These are phyloP conservation scores for Fusarium gaditjirri DNA, from an alignment of 2,329 filamentous ascomycete species.

Conservation along the genomic window DNA sequence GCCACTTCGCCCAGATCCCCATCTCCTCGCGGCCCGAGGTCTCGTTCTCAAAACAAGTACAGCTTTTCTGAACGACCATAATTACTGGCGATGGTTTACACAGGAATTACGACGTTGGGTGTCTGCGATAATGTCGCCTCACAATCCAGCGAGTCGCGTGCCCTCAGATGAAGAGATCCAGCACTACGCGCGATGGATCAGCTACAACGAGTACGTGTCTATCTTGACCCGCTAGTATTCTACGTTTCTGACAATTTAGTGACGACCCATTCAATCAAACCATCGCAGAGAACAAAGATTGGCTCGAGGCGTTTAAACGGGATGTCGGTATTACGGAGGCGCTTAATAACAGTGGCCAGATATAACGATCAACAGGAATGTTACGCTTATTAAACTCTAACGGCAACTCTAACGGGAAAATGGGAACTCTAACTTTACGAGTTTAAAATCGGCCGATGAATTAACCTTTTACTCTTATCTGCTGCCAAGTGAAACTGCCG, in stretches of 20 bases:
- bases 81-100: constrained; percentile 39
- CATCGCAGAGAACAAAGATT: constrained; percentile 40
- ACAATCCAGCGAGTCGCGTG: constrained; percentile 38
- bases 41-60: constrained; percentile 31
- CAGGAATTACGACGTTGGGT: constrained; percentile 41
- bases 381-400: not conserved
- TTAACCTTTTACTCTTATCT: not conserved
- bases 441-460: not conserved
- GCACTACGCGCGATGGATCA: constrained; percentile 43
- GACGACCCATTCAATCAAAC: constrained; percentile 45
- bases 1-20: not conserved
- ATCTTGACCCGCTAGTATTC: too few species aligned
- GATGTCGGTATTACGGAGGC: constrained; percentile 34
- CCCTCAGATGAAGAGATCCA: constrained; percentile 43
- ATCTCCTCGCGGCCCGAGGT: constrained; percentile 15
- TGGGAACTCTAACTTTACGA: accelerated
- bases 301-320: constrained; percentile 40
- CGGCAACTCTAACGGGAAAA: not conserved
- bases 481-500: not conserved
- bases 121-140: constrained; percentile 39
- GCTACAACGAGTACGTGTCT: constrained; percentile 40
- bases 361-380: not conserved
- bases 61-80: constrained; percentile 40
- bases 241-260: constrained; percentile 18
- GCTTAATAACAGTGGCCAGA: not conserved